Conservation (phyloP, 139 green algal species). For the Gonium pectorale region DNA sequence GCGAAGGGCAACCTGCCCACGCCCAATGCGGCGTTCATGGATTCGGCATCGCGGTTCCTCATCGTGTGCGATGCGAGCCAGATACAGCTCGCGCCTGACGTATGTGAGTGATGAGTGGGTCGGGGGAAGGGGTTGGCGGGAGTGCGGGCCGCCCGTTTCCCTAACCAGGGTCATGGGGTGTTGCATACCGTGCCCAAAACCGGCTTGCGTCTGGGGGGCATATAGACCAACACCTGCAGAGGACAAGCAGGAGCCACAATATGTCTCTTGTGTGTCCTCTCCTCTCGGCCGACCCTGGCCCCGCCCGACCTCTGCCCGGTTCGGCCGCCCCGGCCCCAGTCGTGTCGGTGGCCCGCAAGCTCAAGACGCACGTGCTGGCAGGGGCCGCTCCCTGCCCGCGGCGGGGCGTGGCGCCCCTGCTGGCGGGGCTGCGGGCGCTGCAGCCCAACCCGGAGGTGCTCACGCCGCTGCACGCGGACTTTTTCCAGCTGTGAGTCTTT, state of each 20-base stretch:
- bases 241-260: too few relatives aligned
- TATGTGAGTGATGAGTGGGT: slow-evolving; percentile 71
- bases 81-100: slow-evolving; percentile 68
- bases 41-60: slow-evolving; percentile 62
- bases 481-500: slow-evolving; percentile 78
- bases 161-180: not conserved
- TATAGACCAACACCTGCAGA: too few relatives aligned
- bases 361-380: slow-evolving; percentile 69
- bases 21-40: slow-evolving; percentile 56
- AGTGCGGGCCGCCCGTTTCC: not conserved
- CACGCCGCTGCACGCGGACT: slow-evolving; percentile 88
- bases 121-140: not conserved
- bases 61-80: slow-evolving; percentile 63
- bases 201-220: too few relatives aligned
- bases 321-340: not conserved
- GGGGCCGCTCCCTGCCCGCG: slow-evolving; percentile 43
- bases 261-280: too few relatives aligned
- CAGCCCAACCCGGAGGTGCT: slow-evolving; percentile 70
- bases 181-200: not conserved
- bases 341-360: slow-evolving; percentile 60
- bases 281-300: too few relatives aligned
- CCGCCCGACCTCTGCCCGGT: too few relatives aligned
- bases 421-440: slow-evolving; percentile 69
- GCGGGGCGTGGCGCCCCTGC: slow-evolving; percentile 74
- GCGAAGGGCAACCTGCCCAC: slow-evolving; percentile 15